Evolutionary conservation across 768 basidiomycete genomes (phyloP).

Genomic region (Suillus lakei): DNA sequence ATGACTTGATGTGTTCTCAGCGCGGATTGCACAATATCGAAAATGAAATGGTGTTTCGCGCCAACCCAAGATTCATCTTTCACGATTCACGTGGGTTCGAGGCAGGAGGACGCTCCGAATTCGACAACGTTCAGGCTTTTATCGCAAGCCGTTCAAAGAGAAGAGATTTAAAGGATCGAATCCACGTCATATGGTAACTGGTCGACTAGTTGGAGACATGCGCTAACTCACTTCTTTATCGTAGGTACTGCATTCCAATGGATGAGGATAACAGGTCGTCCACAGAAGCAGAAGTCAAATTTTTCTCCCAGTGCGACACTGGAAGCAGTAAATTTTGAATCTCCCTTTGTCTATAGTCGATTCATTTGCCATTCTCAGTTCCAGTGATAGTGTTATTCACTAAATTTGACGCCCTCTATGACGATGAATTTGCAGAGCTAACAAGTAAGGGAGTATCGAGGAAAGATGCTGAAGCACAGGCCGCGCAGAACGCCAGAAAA

Average conservation of each 20-base stretch:
- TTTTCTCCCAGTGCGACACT: no score
- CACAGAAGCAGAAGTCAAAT: conserved; percentile 31
- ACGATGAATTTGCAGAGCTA: conserved; percentile 22
- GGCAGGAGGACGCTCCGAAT: conserved; percentile 36
- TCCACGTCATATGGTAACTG: conserved; percentile 46
- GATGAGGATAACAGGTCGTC: conserved; percentile 30
- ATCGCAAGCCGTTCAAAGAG: conserved; percentile 28
- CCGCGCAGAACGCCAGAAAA: conserved; percentile 19
- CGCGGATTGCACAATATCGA: conserved; percentile 28
- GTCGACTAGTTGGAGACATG: background rate
- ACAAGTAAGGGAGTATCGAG: conserved; percentile 15
- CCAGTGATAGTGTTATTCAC: conserved; percentile 45
- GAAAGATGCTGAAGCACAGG: conserved; percentile 15
- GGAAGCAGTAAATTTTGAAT: conserved; percentile 5
- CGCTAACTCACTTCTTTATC: background rate
- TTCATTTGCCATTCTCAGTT: conserved; percentile 25
- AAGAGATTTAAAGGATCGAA: conserved; percentile 25
- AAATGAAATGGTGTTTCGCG: conserved; percentile 33
- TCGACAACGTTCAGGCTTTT: conserved; percentile 36
- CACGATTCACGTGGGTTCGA: conserved; percentile 50
- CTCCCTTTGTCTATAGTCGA: background rate
- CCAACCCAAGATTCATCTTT: conserved; percentile 40
- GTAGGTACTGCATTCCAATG: conserved; percentile 45
- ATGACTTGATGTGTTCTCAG: no score
- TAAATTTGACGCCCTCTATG: conserved; percentile 38